Evolutionary conservation across 2,329 filamentous ascomycete species (phyloP).

Genomic region (Penicillium sp.): DNA sequence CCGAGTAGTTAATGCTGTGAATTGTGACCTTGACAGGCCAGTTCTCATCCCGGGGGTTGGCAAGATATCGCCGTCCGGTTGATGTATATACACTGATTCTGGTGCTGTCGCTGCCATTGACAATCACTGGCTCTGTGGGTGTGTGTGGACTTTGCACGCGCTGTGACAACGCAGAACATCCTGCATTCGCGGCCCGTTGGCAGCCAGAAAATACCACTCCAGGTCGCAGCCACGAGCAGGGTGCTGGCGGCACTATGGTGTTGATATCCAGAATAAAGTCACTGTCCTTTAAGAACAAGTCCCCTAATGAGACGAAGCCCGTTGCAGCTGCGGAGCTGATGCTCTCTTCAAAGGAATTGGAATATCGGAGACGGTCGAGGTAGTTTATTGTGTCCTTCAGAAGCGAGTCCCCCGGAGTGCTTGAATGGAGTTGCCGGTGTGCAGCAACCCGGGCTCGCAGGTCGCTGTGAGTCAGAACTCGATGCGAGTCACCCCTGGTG

Average conservation of each 20-base stretch:
- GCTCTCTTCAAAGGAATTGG: constrained; percentile 56
- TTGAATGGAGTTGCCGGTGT: constrained; percentile 39
- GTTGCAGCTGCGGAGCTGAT: constrained; percentile 55
- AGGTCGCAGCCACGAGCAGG: constrained; percentile 64
- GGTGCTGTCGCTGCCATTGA: constrained; percentile 37
- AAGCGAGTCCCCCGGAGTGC: constrained; percentile 38
- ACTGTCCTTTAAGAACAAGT: constrained; percentile 53
- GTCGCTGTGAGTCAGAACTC: constrained; percentile 36
- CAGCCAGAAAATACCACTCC: constrained; percentile 63
- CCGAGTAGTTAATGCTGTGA: constrained; percentile 61
- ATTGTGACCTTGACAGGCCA: constrained; percentile 71
- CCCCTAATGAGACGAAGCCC: constrained; percentile 56
- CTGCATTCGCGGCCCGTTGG: constrained; percentile 56
- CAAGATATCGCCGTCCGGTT: constrained; percentile 40
- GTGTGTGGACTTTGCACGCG: constrained; percentile 31
- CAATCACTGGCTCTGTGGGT: constrained; percentile 36
- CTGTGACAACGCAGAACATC: constrained; percentile 33
- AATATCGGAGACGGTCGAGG: constrained; percentile 59
- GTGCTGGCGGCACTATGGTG: constrained; percentile 52
- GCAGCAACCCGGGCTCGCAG: constrained; percentile 39
- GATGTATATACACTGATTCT: constrained; percentile 42
- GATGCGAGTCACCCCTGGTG: constrained; percentile 31
- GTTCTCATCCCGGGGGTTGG: constrained; percentile 53
- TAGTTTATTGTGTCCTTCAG: constrained; percentile 65
- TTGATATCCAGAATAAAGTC: constrained; percentile 62